phyloP scores from a whole-genome alignment of 306 rosid genomes.

The Alnus rubra region DNA sequence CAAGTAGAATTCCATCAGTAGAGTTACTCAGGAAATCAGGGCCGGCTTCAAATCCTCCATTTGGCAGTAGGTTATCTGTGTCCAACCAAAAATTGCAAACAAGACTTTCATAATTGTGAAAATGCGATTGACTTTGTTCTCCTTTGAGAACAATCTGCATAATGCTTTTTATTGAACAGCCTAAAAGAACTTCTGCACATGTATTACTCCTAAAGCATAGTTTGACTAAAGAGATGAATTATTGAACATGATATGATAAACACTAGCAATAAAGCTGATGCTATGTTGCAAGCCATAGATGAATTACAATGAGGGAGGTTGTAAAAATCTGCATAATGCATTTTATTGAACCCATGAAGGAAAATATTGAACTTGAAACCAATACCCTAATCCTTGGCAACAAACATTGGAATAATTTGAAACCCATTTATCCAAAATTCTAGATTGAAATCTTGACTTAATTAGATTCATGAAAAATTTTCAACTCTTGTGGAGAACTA shows the following conservation, averaged over 20 bases:
- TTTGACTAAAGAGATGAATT: neutral
- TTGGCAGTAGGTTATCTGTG: slow-evolving; percentile 28
- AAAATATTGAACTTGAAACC: neutral
- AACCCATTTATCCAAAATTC: neutral
- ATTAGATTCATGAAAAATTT: neutral
- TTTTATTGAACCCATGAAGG: too few species aligned
- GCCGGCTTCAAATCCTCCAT: slow-evolving; percentile 38
- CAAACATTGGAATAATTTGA: neutral
- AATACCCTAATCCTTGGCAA: neutral
- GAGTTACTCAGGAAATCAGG: slow-evolving; percentile 30
- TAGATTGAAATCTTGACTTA: neutral
- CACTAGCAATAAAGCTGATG: neutral
- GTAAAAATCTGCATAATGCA: too few species aligned
- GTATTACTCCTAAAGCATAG: neutral
- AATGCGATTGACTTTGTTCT: neutral
- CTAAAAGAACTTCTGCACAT: neutral
- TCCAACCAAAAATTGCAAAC: slow-evolving; percentile 2
- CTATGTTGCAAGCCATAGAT: too few species aligned
- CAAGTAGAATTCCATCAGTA: slow-evolving; percentile 35
- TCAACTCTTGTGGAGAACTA: neutral
- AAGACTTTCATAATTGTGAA: neutral
- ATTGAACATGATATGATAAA: neutral
- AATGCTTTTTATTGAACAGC: neutral
- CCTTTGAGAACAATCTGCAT: neutral
- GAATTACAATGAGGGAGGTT: too few species aligned